These are phyloP conservation scores for Rhododendron ovatum DNA, from an alignment of 148 eudicot genomes.

Conservation along the genomic window DNA sequence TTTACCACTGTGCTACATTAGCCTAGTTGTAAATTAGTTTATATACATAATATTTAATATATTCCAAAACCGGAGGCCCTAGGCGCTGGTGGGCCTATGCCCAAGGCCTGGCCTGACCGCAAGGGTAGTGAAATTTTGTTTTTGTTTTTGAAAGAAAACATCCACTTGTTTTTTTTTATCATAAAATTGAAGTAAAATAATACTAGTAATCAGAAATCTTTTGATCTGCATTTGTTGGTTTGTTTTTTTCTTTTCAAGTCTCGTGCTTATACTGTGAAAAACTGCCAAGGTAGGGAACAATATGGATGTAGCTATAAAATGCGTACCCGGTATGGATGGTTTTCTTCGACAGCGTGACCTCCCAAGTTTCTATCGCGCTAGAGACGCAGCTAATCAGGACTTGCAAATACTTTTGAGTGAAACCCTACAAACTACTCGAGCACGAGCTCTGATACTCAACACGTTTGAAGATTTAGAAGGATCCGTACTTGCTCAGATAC, in stretches of 20 bases:
- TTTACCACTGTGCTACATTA: too few relatives aligned
- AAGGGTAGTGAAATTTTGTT: too few relatives aligned
- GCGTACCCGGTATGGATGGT: background rate
- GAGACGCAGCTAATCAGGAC: background rate
- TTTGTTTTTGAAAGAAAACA: too few relatives aligned
- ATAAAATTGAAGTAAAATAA: too few relatives aligned
- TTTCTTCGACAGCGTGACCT: background rate
- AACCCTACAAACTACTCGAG: background rate
- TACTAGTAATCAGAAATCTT: too few relatives aligned
- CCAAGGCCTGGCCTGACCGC: too few relatives aligned
- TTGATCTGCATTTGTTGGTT: too few relatives aligned
- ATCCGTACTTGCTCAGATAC: background rate
- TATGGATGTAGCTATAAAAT: background rate
- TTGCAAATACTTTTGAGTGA: background rate
- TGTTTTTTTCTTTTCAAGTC: background rate
- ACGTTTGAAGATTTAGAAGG: constrained; percentile 2
- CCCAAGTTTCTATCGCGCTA: background rate
- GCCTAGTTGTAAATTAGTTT: too few relatives aligned
- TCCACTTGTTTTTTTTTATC: too few relatives aligned
- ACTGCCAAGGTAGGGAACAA: background rate
- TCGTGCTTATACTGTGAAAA: background rate
- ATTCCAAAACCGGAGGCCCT: too few relatives aligned
- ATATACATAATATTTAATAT: too few relatives aligned
- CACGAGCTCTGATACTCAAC: background rate
- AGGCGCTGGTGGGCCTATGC: too few relatives aligned